Conservation (phyloP, 192 early-diverging fungal genomes). For the Podila minutissima region DNA sequence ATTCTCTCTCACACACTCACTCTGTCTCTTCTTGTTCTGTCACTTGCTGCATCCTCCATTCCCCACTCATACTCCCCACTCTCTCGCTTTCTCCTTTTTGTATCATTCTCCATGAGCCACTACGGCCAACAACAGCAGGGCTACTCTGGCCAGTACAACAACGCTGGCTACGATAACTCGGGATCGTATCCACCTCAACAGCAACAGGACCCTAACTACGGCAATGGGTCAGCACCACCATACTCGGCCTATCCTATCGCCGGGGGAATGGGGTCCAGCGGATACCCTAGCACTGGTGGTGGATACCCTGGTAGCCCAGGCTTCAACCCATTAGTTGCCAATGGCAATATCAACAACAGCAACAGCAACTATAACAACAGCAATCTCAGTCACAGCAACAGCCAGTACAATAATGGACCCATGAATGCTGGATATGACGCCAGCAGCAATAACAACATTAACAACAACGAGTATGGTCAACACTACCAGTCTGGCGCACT, state of each 20-base stretch:
- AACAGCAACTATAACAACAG: slow-evolving; percentile 1
- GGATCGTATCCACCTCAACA: slow-evolving; percentile 8
- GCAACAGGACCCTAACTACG: slow-evolving; percentile 1
- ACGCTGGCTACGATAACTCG: not conserved
- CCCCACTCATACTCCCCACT: not conserved
- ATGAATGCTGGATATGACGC: not conserved
- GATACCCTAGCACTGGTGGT: not conserved
- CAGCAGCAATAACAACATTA: not conserved
- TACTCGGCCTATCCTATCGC: slow-evolving; percentile 28
- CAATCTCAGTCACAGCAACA: not conserved
- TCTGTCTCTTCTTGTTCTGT: not conserved
- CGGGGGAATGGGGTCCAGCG: slow-evolving; percentile 9
- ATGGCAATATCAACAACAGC: slow-evolving; percentile 14
- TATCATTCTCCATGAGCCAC: slow-evolving; percentile 18
- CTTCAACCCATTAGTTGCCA: slow-evolving; percentile 14
- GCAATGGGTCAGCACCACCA: slow-evolving; percentile 1
- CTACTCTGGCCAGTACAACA: slow-evolving; percentile 16
- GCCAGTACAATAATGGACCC: not conserved
- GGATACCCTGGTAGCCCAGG: slow-evolving; percentile 13
- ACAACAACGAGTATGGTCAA: slow-evolving; percentile 4
- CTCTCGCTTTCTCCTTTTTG: not conserved
- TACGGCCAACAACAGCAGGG: slow-evolving; percentile 14
- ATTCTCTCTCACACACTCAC: not conserved
- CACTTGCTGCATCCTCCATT: not conserved
- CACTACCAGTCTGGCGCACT: slow-evolving; percentile 9